Conservation (phyloP, 441 rosid species). For the Mallotus japonicus region DNA sequence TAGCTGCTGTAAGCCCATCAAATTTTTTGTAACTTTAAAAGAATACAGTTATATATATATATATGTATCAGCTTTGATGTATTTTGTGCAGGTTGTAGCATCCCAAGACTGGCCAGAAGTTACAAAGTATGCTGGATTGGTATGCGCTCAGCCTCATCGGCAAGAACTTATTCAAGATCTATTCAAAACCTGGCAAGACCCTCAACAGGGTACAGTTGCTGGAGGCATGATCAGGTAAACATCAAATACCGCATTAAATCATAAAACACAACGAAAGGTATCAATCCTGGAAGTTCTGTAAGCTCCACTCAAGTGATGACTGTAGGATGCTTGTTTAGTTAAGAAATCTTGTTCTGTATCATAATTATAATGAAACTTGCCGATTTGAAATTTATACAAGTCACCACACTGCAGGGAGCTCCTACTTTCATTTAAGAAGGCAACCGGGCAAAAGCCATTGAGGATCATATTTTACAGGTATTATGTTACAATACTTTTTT, state of each 20-base stretch:
- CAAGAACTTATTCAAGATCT: slow-evolving; percentile 22
- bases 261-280: not conserved
- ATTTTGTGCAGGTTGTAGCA: slow-evolving; percentile 17
- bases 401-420: slow-evolving; percentile 8
- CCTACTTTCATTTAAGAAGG: slow-evolving; percentile 11
- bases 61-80: not conserved
- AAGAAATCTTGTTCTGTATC: not conserved
- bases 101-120: slow-evolving; percentile 24
- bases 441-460: slow-evolving; percentile 13
- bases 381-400: not conserved
- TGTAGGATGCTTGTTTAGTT: not conserved
- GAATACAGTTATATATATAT: not conserved
- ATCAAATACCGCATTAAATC: not conserved
- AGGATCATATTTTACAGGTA: slow-evolving; percentile 20
- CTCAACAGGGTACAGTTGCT: slow-evolving; percentile 16
- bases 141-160: slow-evolving; percentile 14
- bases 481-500: not conserved
- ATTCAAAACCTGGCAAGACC: slow-evolving; percentile 15
- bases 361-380: not conserved
- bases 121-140: slow-evolving; percentile 16
- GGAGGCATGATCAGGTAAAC: slow-evolving; percentile 18
- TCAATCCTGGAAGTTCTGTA: no score
- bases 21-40: not conserved
- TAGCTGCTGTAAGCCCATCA: slow-evolving; percentile 13
- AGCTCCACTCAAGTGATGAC: no score